Conservation (phyloP, 2,329 filamentous ascomycete genomes). For the Endocalyx cinctus region DNA sequence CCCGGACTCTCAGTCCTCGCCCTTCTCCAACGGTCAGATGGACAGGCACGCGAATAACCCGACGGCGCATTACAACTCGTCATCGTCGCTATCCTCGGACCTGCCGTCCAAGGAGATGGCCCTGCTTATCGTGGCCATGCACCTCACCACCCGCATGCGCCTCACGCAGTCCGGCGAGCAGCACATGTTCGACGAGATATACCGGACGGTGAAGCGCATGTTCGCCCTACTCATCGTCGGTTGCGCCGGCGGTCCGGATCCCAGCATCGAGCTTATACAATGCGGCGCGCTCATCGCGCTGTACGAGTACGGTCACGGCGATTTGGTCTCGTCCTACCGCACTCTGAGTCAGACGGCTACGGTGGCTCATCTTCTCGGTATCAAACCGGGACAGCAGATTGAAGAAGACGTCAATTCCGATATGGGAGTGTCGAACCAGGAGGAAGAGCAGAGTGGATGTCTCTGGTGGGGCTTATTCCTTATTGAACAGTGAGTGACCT, state of each 20-base stretch:
- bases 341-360: slow-evolving; percentile 38
- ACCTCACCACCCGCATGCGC: slow-evolving; percentile 36
- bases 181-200: slow-evolving; percentile 35
- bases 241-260: slow-evolving; percentile 24
- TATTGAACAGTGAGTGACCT: slow-evolving; percentile 34
- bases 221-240: slow-evolving; percentile 30
- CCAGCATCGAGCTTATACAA: slow-evolving; percentile 36
- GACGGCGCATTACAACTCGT: slow-evolving; percentile 5
- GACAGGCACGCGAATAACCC: slow-evolving; percentile 9
- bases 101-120: slow-evolving; percentile 26
- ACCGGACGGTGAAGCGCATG: slow-evolving; percentile 34
- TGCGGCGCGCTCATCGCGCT: slow-evolving; percentile 36
- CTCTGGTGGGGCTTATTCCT: slow-evolving; percentile 42
- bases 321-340: slow-evolving; percentile 35
- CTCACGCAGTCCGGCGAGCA: slow-evolving; percentile 29
- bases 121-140: slow-evolving; percentile 38
- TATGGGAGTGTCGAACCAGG: slow-evolving; percentile 11
- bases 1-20: slow-evolving; percentile 15
- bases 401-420: slow-evolving; percentile 26
- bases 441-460: slow-evolving; percentile 35
- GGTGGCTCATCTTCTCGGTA: slow-evolving; percentile 29
- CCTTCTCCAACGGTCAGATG: slow-evolving; percentile 11
- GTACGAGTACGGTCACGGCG: slow-evolving; percentile 42
- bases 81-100: slow-evolving; percentile 11
- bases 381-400: slow-evolving; percentile 32